Base-by-base conservation (phyloP, 164 flowering plant genomes). In the Chloranthus sessilifolius region DNA sequence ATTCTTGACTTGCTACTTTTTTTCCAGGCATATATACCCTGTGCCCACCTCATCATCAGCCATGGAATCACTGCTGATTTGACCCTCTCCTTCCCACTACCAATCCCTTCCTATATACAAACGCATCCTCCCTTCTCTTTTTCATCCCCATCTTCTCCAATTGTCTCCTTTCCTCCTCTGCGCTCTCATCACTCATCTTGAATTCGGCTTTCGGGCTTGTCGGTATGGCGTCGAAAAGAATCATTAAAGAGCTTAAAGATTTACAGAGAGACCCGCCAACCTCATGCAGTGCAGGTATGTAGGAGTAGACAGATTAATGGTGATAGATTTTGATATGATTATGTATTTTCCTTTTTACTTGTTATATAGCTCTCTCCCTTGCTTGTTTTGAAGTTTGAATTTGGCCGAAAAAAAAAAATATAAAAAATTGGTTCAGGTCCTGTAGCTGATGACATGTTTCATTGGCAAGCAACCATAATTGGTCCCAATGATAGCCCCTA, bases 401-500 rank as follows among this genome's bases (percentile, higher is more conserved):
- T 22, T 42, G 2, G 21, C n/a, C n/a, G n/a, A n/a, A n/a, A n/a
- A n/a, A n/a, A n/a, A n/a, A n/a, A n/a, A n/a, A n/a, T n/a, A n/a
- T n/a, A n/a, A n/a, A n/a, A n/a, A n/a, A n/a, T n/a, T n/a, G n/a
- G n/a, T 19, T 43, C 72, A 79, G 90, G 90, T 58, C 90, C 90
- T 35, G 80, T 74, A 26, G 82, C 72, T 11, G 86, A 83, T 40
- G 82, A 83, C 50, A 78, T 81, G 91, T 83, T 83, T 64, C 91
- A 77, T 45, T 83, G 91, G 87, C 87, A 83, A 66, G 87, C 92
- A 56, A 83, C 87, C 46, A 77, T 83, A 17, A 77, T 79, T 1
- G 88, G 85, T 57, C 88, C 88, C 19, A 77, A 70, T 28, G 88
- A 82, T 24, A 79, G 83, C 59, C 88, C 88, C 7, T 82, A 82